phyloP scores from a whole-genome alignment of 768 basidiomycete species.

The Leccinellum luteum region DNA sequence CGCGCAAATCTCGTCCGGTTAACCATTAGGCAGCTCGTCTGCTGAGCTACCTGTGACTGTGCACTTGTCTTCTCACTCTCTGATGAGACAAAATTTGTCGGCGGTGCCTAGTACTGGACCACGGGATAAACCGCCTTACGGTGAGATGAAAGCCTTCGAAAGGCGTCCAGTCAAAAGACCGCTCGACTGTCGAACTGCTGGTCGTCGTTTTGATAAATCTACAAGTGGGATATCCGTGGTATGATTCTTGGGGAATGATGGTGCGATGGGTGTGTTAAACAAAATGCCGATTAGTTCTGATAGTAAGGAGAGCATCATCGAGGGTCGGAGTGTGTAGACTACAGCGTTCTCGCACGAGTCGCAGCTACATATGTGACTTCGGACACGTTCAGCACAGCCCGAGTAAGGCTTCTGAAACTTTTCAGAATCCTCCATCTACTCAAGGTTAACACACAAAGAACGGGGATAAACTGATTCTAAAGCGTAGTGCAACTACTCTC shows the following conservation, averaged over 20 bases:
- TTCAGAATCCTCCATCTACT: too few species aligned
- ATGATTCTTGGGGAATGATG: background rate
- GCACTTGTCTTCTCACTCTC: conserved; percentile 13
- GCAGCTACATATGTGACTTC: background rate
- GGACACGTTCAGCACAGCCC: background rate
- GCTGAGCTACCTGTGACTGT: conserved; percentile 2
- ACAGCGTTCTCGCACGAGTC: background rate
- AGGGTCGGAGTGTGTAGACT: background rate
- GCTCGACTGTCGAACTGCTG: background rate
- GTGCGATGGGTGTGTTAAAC: conserved; percentile 24
- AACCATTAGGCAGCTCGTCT: background rate
- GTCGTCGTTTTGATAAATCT: conserved; percentile 13
- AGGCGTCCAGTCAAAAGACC: conserved; percentile 2
- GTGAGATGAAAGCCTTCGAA: conserved; percentile 5
- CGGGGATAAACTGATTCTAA: too few species aligned
- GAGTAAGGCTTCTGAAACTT: too few species aligned
- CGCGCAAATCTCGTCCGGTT: background rate
- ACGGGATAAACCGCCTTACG: conserved; percentile 13
- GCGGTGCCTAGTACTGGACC: background rate
- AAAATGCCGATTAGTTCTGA: conserved; percentile 14
- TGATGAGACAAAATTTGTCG: conserved; percentile 4
- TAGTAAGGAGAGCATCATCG: conserved; percentile 14
- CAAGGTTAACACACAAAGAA: too few species aligned
- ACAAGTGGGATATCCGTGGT: conserved; percentile 16
- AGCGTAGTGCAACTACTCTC: too few species aligned